phyloP scores from a whole-genome alignment of 805 yeast species.

The Dipodascopsis uninucleata region DNA sequence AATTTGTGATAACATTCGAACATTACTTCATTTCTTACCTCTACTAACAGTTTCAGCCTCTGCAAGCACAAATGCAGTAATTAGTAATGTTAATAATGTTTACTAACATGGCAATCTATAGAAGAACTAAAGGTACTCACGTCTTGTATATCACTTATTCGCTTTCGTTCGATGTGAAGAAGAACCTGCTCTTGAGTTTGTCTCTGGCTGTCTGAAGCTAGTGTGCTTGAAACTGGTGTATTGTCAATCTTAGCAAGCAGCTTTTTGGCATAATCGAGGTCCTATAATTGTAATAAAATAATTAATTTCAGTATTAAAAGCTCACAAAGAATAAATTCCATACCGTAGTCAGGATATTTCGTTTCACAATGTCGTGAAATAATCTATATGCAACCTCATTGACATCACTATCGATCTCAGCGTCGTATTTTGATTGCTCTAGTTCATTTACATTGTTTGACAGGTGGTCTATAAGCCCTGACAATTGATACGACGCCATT shows the following conservation, averaged over 20 bases:
- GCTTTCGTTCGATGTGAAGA: conserved; percentile 15
- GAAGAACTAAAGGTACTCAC: conserved; percentile 7
- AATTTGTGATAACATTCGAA: no score
- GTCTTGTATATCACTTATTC: conserved; percentile 23
- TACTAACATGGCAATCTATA: no score
- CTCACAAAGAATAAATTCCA: background rate
- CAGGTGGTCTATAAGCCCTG: no score
- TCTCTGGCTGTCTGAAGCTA: no score
- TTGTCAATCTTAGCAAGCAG: conserved; percentile 15
- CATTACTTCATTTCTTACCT: no score
- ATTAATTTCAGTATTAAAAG: background rate
- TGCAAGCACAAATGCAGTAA: background rate
- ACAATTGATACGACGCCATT: no score
- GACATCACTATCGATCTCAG: background rate
- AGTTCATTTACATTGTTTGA: no score
- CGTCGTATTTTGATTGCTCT: no score
- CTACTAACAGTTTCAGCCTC: conserved; percentile 12
- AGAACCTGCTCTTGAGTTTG: no score
- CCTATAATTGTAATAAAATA: conserved; percentile 2
- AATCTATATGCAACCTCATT: conserved; percentile 6
- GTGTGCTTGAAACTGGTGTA: conserved; percentile 2
- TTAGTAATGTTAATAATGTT: background rate
- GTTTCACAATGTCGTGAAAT: conserved; percentile 12
- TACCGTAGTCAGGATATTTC: conserved; percentile 19
- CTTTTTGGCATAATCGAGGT: conserved; percentile 24